Conservation (phyloP, 1,139 yeast species). For the Taiozyma sp. region DNA sequence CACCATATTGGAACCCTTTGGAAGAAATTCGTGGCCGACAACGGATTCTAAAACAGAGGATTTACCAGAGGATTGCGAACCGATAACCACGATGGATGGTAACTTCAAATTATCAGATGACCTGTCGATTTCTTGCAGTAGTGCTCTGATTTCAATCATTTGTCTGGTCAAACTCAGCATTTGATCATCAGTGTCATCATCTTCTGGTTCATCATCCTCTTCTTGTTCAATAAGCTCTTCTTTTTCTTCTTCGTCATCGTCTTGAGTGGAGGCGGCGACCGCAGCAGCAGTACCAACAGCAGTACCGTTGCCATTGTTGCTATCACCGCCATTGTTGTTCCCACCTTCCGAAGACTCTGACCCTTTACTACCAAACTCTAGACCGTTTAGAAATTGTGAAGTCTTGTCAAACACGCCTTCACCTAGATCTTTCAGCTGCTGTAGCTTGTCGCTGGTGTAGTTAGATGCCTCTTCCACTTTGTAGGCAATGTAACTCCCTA, state of each 20-base stretch:
- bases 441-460: constrained; percentile 64
- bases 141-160: constrained; percentile 91
- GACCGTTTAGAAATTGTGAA: constrained; percentile 18
- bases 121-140: constrained; percentile 73
- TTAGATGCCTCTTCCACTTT: constrained; percentile 84
- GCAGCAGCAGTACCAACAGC: constrained; percentile 36
- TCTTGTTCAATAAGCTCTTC: constrained; percentile 35
- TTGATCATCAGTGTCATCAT: constrained; percentile 58
- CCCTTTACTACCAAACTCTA: constrained; percentile 23
- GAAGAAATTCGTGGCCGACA: constrained; percentile 91
- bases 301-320: constrained; percentile 28
- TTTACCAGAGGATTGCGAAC: constrained; percentile 96
- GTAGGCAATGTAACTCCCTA: constrained; percentile 87
- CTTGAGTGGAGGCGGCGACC: constrained; percentile 27
- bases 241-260: constrained; percentile 24
- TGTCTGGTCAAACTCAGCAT: constrained; percentile 87
- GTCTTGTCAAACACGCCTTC: constrained; percentile 27
- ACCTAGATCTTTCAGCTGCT: constrained; percentile 55
- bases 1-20: constrained; percentile 95
- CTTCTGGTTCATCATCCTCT: constrained; percentile 36
- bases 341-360: constrained; percentile 25
- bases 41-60: constrained; percentile 91
- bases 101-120: constrained; percentile 68
- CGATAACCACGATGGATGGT: constrained; percentile 95
- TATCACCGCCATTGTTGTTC: constrained; percentile 29